Conservation (phyloP, 805 yeast genomes). For the Teunomyces aglyptinius region DNA sequence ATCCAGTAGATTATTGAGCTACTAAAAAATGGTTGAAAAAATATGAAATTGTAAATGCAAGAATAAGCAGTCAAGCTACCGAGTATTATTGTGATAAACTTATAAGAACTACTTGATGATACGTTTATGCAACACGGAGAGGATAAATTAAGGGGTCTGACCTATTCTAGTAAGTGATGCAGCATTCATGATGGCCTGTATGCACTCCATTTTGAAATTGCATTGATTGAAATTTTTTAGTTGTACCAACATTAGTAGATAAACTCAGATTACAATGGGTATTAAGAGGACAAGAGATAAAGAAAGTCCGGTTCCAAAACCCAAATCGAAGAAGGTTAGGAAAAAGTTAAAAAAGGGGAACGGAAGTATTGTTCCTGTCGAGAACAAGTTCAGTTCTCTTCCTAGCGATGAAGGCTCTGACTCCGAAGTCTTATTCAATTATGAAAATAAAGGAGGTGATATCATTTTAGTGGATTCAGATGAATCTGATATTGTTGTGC, state of each 20-base stretch:
- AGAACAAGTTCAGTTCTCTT: conserved; percentile 23
- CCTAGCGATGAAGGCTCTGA: conserved; percentile 22
- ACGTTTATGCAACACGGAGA: too few relatives aligned
- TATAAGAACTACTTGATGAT: too few relatives aligned
- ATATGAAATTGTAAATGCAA: too few relatives aligned
- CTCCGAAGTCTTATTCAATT: conserved; percentile 23
- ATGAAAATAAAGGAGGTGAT: conserved; percentile 17
- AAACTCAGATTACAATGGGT: conserved; percentile 6
- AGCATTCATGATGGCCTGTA: background rate
- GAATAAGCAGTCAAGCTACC: too few relatives aligned
- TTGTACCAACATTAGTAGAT: background rate
- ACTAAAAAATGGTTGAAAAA: too few relatives aligned
- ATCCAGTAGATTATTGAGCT: too few relatives aligned
- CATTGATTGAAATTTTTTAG: conserved; percentile 1
- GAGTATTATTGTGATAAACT: too few relatives aligned
- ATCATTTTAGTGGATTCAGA: conserved; percentile 32
- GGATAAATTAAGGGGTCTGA: too few relatives aligned
- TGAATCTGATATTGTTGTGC: conserved; percentile 19
- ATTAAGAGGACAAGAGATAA: conserved; percentile 10
- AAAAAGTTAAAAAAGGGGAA: conserved; percentile 17
- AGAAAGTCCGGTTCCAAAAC: conserved; percentile 13
- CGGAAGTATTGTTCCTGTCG: conserved; percentile 10
- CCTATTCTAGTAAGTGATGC: background rate
- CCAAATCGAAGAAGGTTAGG: conserved; percentile 19
- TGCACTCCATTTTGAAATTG: background rate